phyloP scores from a whole-genome alignment of 1,284 basidiomycete genomes.

The Trichosporon ovoides region DNA sequence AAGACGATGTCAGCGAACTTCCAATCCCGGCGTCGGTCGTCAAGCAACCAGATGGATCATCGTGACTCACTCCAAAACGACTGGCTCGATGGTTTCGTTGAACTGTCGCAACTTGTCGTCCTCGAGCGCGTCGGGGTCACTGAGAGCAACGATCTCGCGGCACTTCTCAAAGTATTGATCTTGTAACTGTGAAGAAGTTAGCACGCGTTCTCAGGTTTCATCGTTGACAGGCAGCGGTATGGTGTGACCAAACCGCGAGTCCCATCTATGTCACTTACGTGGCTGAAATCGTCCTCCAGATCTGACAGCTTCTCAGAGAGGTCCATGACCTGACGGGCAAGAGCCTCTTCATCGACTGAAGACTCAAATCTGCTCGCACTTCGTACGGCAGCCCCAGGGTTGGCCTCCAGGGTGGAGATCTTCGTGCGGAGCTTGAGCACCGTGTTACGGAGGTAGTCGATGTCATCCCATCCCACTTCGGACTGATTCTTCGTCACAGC shows the following conservation, averaged over 20 bases:
- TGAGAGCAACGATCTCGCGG: slow-evolving; percentile 41
- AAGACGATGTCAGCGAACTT: not conserved
- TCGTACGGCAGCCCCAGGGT: slow-evolving; percentile 14
- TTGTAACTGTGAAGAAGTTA: slow-evolving; percentile 28
- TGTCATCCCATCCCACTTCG: slow-evolving; percentile 97
- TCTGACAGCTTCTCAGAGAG: slow-evolving; percentile 25
- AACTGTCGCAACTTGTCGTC: slow-evolving; percentile 57
- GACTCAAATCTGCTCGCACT: slow-evolving; percentile 29
- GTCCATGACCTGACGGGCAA: slow-evolving; percentile 51
- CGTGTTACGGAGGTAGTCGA: slow-evolving; percentile 88
- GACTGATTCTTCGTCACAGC: slow-evolving; percentile 84
- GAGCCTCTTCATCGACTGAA: slow-evolving; percentile 64
- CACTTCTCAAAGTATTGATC: slow-evolving; percentile 42
- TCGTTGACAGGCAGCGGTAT: not conserved
- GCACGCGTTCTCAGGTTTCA: not conserved
- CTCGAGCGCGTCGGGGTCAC: slow-evolving; percentile 21
- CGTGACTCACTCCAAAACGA: slow-evolving; percentile 70
- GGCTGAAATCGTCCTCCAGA: slow-evolving; percentile 44
- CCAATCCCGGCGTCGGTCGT: not conserved
- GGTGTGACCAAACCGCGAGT: not conserved
- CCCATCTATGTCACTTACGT: slow-evolving; percentile 25
- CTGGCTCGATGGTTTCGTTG: slow-evolving; percentile 92
- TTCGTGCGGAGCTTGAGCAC: slow-evolving; percentile 64
- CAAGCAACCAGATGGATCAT: not conserved
- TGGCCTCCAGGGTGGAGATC: slow-evolving; percentile 63